Percentiles rank a stretch among this genome's conserved stretches.
Evolutionary conservation across 768 basidiomycete genomes (phyloP).

Genomic region (Tricholoma sp.): DNA sequence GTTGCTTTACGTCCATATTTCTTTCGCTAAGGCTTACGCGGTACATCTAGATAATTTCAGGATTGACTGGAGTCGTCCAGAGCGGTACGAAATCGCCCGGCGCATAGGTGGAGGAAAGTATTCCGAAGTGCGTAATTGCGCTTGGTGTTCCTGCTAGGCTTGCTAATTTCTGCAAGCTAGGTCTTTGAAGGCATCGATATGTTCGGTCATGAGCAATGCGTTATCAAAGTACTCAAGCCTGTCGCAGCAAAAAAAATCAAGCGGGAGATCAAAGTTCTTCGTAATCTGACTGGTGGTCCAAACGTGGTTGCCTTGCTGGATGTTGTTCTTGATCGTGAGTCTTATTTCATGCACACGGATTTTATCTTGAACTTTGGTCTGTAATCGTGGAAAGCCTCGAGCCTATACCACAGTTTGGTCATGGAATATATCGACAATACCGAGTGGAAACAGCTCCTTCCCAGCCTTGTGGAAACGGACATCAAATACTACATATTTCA

Average conservation of each 20-base stretch:
- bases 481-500: constrained; percentile 67
- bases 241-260: constrained; percentile 70
- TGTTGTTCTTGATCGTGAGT: constrained; percentile 55
- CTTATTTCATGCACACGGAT: background rate
- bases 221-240: constrained; percentile 72
- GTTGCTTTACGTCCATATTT: constrained; percentile 11
- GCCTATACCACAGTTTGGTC: constrained; percentile 58
- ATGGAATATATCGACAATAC: constrained; percentile 67
- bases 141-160: background rate
- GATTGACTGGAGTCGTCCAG: constrained; percentile 62
- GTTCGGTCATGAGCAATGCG: constrained; percentile 46
- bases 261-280: constrained; percentile 70
- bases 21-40: background rate
- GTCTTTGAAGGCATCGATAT: constrained; percentile 59
- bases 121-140: constrained; percentile 43
- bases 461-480: constrained; percentile 56
- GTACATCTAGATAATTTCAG: constrained; percentile 43
- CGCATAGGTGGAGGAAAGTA: constrained; percentile 65
- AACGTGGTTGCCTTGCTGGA: constrained; percentile 65
- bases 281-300: constrained; percentile 65
- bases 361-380: background rate
- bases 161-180: constrained; percentile 18
- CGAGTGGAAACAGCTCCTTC: constrained; percentile 60
- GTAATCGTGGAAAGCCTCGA: constrained; percentile 28
- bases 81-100: constrained; percentile 61